Percentiles rank a stretch among this genome's conserved stretches.
Evolutionary conservation across 768 basidiomycete genomes (phyloP).

Genomic region (Rhodosporidiobolus sp.): DNA sequence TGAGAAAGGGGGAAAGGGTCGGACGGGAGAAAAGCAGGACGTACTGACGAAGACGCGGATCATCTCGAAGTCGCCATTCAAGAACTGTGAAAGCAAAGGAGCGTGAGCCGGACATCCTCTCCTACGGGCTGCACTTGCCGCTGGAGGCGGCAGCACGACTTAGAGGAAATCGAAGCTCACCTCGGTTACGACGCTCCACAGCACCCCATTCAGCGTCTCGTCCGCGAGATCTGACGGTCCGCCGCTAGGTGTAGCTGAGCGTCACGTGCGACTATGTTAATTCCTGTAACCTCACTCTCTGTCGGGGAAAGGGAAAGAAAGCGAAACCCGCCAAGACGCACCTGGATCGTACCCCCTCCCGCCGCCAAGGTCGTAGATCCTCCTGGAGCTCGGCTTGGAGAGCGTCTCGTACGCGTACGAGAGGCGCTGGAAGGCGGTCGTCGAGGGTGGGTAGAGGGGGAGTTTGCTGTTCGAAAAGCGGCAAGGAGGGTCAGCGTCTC

Average conservation of each 20-base stretch:
- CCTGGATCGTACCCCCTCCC: slow-evolving; percentile 34
- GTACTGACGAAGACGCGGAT: slow-evolving; percentile 69
- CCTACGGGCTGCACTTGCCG: neutral
- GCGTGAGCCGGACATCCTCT: neutral
- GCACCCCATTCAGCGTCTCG: slow-evolving; percentile 72
- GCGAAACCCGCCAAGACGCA: neutral
- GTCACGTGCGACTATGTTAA: neutral
- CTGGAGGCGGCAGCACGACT: too few relatives aligned
- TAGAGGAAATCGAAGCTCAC: slow-evolving; percentile 42
- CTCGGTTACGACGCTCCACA: slow-evolving; percentile 72
- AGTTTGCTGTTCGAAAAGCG: slow-evolving; percentile 63
- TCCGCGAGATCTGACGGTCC: slow-evolving; percentile 54
- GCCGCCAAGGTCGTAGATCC: slow-evolving; percentile 59
- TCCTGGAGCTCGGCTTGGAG: slow-evolving; percentile 66
- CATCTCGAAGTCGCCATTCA: slow-evolving; percentile 83
- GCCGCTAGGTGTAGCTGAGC: neutral
- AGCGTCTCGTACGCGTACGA: slow-evolving; percentile 78
- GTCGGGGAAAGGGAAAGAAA: neutral
- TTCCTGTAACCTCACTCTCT: slow-evolving; percentile 28
- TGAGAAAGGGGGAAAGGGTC: neutral
- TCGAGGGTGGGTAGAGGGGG: slow-evolving; percentile 70
- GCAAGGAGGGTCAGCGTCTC: neutral
- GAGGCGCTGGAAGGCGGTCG: slow-evolving; percentile 80
- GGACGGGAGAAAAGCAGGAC: slow-evolving; percentile 44
- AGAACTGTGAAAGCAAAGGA: slow-evolving; percentile 46